Percentiles rank a stretch among this genome's conserved stretches.
phyloP scores from a whole-genome alignment of 805 yeast genomes.

The Martiniozyma abietophila region DNA sequence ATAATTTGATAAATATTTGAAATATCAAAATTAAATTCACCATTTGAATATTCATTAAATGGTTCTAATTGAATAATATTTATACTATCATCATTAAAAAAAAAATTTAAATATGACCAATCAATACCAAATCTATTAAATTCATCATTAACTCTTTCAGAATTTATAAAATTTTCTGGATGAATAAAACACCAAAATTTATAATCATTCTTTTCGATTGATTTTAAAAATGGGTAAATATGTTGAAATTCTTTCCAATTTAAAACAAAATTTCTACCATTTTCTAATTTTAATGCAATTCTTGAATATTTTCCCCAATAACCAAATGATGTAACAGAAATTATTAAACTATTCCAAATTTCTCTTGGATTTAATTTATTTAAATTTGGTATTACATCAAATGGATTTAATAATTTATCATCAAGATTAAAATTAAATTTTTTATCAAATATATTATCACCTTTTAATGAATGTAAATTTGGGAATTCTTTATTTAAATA shows the following conservation, averaged over 20 bases:
- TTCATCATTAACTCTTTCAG: too few relatives aligned
- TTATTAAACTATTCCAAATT: slow-evolving; percentile 8
- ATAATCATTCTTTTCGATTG: too few relatives aligned
- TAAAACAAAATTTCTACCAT: slow-evolving; percentile 5
- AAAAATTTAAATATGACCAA: too few relatives aligned
- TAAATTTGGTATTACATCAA: slow-evolving; percentile 5
- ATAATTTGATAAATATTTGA: slow-evolving; percentile 5
- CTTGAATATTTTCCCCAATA: slow-evolving; percentile 10
- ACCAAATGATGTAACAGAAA: slow-evolving; percentile 7
- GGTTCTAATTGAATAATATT: too few relatives aligned
- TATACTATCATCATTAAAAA: too few relatives aligned
- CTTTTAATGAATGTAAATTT: slow-evolving; percentile 1
- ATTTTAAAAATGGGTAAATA: slow-evolving; percentile 9
- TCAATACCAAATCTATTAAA: too few relatives aligned
- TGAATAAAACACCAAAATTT: too few relatives aligned
- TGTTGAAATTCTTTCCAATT: slow-evolving; percentile 10
- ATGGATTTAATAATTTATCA: slow-evolving; percentile 4
- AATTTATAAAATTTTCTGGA: too few relatives aligned
- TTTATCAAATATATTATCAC: not conserved
- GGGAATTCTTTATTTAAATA: slow-evolving; percentile 3
- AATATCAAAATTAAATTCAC: too few relatives aligned
- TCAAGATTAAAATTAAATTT: slow-evolving; percentile 1
- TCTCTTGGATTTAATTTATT: slow-evolving; percentile 6
- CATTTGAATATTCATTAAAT: too few relatives aligned
- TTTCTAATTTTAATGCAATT: slow-evolving; percentile 8